Evolutionary conservation across 1,284 basidiomycete genomes (phyloP), one percentile per base, ranked within the genome.

Genomic region (Pascua sp.): DNA sequence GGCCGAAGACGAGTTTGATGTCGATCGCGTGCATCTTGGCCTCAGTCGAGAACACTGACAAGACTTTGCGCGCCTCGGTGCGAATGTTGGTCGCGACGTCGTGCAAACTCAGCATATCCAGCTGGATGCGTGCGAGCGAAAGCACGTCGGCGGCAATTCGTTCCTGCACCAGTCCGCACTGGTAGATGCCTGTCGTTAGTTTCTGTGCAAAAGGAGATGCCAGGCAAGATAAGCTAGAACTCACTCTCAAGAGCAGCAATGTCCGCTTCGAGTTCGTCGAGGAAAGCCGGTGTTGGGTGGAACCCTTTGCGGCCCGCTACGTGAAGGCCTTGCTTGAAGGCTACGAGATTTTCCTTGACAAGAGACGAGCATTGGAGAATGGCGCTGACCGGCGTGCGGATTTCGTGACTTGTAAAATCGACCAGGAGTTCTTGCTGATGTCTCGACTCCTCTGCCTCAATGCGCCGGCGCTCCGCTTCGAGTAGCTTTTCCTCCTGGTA

Each of bases 81-180:
- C 65, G 54, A 18, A 79, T 51, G 48, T 77, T 69, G 53, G 71
- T 76, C 49, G 76, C 74, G 47, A 78, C 67, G 16, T 70, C 65
- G 63, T 70, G 66, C 4, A 76, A 42, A 24, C 44, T 59, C 37
- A 73, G 63, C 69, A 70, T 69, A 53, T 69, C 69, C n/a, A 79
- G 72, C 55, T 79, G 78, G 36, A 79, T 73, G 11, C 77, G 63
- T 0, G 77, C 76, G 1, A 79, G 62, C 0, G 76, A 76, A 5
- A 78, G 66, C n/a, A 79, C 71, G 50, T 79, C 78, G 42, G 74
- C 75, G 4, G 77, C 77, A 42, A 79, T 78, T 7, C 77, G 71
- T 52, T 77, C 76, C 62, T 79, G 78, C 1, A 76, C 70, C 13
- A 77, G 67, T 42, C 78, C 77, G 58, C 77, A 77, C 37, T 68